Evolutionary conservation across 106 monocot species (phyloP), one percentile per base, ranked within the genome.

Genomic region (Phalaenopsis equestris): DNA sequence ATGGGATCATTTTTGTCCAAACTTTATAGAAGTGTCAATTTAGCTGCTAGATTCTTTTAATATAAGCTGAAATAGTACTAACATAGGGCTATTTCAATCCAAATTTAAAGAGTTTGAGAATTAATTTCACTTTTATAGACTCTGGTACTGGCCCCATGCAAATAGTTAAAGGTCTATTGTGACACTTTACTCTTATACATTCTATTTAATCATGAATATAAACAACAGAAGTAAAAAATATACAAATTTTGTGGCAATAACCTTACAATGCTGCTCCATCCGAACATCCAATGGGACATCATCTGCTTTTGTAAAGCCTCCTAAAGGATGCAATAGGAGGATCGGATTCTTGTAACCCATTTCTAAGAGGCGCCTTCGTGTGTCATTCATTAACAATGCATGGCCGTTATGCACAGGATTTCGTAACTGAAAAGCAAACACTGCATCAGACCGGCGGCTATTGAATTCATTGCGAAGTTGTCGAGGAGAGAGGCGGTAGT

Each of bases 251-350:
- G 8, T 39, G n/a, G 52, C 56, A 56, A 74, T 75, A 19, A 98
- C 98, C 94, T 99, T 99, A 79, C 87, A 93, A 61, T 98, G 98
- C 77, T 98, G 99, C 81, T 99, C 94, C 99, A 99, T 99, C 57
- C 99, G 77, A 19, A 99, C 95, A 87, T 82, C 85, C 77, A 99
- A 81, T 42, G 99, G 99, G 3, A 99, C 95, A 87, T 99, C 99
- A 86, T 99, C 99, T 68, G 89, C 93, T 83, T 99, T 99, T 9
- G 88, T 95, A 79, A 90, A 99, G 82, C 94, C 99, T 37, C 99
- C 99, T 45, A 99, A 85, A 78, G 99, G 99, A 86, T 99, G 99
- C 72, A 99, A 87, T 43, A 99, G 79, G 36, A 99, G 79, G 73
- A 99, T 84, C 56, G 99, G 99, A 81, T 99, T 99, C 74, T 99